Conservation (phyloP, 2,329 filamentous ascomycete species). For the Fusarium agapanthi region DNA sequence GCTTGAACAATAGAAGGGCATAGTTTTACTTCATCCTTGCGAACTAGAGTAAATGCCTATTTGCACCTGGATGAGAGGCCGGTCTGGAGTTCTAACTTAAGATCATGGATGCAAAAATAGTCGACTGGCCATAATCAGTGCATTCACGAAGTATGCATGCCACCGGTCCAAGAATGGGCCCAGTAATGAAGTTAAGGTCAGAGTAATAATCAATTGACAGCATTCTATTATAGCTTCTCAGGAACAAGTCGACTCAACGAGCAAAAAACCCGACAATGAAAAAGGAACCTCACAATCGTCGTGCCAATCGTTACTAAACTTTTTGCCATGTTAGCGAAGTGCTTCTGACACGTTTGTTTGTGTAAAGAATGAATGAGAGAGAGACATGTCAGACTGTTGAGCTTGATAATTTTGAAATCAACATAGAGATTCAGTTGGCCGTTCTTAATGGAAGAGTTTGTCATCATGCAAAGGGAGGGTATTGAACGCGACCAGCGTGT, state of each 20-base stretch:
- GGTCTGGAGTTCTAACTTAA: neutral
- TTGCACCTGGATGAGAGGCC: neutral
- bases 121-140: neutral
- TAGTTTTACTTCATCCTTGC: neutral
- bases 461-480: constrained; percentile 59
- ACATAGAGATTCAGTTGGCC: constrained; percentile 71
- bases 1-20: constrained; percentile 11
- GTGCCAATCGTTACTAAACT: constrained; percentile 17
- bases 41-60: neutral
- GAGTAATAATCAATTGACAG: neutral
- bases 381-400: constrained; percentile 67
- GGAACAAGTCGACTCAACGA: neutral
- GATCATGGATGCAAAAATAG: neutral
- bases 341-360: constrained; percentile 1
- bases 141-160: neutral
- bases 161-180: neutral
- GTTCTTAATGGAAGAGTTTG: constrained; percentile 68
- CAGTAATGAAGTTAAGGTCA: neutral
- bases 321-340: constrained; percentile 39
- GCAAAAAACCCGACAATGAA: neutral
- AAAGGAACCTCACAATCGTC: neutral
- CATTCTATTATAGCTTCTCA: neutral
- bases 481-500: constrained; percentile 1
- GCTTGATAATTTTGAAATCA: constrained; percentile 68
- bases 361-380: neutral